Conservation (phyloP, 257 asterid species). For the Rauvolfia tetraphylla region DNA sequence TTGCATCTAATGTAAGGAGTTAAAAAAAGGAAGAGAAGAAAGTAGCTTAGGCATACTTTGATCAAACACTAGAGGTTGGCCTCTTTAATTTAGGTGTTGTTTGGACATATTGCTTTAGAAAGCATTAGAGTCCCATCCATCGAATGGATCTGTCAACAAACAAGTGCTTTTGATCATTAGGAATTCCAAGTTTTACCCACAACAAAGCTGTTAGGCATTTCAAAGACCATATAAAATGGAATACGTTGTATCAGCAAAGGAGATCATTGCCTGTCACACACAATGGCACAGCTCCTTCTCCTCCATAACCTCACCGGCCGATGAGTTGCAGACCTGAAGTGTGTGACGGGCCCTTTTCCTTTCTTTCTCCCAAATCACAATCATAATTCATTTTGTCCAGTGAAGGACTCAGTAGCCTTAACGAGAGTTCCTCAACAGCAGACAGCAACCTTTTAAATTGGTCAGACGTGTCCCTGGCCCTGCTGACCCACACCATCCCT, state of each 20-base stretch:
- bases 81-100: neutral
- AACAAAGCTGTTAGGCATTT: neutral
- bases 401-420: neutral
- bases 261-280: neutral
- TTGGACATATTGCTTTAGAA: neutral
- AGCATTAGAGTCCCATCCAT: neutral
- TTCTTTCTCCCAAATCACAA: neutral
- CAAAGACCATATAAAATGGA: neutral
- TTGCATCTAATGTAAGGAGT: no score
- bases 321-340: neutral
- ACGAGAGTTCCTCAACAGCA: neutral
- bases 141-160: neutral
- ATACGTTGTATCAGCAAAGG: neutral
- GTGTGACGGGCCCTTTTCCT: no score
- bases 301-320: neutral
- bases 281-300: neutral
- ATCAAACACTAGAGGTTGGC: neutral
- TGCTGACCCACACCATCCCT: no score
- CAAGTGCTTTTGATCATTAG: neutral
- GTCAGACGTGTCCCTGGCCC: neutral
- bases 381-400: slow-evolving; percentile 2
- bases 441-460: slow-evolving; percentile 4
- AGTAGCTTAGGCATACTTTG: no score
- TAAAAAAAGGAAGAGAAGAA: no score
- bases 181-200: neutral